Base-by-base conservation (phyloP, 176 grass and related monocot species). In the Tillandsia fasciculata region DNA sequence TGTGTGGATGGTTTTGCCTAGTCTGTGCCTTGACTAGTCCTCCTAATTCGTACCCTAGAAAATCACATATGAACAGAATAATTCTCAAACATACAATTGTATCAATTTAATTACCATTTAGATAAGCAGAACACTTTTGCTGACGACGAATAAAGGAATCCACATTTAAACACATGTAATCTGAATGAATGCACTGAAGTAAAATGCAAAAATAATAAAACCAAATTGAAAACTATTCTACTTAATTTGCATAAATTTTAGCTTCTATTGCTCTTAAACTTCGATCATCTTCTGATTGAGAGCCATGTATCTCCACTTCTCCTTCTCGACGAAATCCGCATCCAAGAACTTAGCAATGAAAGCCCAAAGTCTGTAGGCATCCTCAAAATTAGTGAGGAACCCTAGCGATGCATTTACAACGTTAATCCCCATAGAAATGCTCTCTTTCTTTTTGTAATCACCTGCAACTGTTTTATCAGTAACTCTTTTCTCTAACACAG, bases 271-370 rank as follows among this genome's bases (percentile, higher is more conserved):
- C 26, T 49, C 33, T 49, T 82, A 91, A 69, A 87, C 72, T 52
- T 91, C 88, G 51, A 89, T 78, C 24, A 82, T 84, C 77, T 70
- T 91, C 76, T 91, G 92, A 75, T 91, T 96, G 12, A 96, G 77
- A 72, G 88, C 81, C 54, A 84, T 91, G 67, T 96, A 91, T 78
- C 92, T 96, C 92, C 88, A 96, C 70, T 80, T 78, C 76, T 96
- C 92, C 76, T 91, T 96, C 76, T 96, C 92, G 48, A 96, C 81
- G 64, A 91, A 96, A 64, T 96, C 88, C 13, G 92, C 92, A 82
- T 96, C 88, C 68, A 96, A 53, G 74, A 96, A 91, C 72, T 84
- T 96, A 47, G 92, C 92, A 64, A 96, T 76, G 58, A 96, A 96
- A 75, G 76, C 85, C 92, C 88, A 91, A 66, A 96, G 76, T 76